These are phyloP conservation scores for Amphibolis antarctica DNA, from an alignment of 106 monocot species.

Conservation along the genomic window DNA sequence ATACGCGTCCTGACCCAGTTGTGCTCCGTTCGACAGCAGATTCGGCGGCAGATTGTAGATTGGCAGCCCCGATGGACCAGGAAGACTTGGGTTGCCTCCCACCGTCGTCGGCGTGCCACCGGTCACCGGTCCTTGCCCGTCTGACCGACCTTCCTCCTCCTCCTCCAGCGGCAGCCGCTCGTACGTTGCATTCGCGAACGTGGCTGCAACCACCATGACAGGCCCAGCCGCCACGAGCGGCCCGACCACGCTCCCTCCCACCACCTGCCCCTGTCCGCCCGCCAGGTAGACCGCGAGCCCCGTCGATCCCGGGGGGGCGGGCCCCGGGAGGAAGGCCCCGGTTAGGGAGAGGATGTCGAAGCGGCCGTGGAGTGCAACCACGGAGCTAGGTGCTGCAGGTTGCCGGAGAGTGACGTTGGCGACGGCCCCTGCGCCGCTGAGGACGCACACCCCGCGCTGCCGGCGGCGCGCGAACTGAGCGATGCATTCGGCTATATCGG, in stretches of 20 bases:
- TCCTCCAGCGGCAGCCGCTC: slow-evolving; percentile 19
- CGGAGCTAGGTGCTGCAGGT: slow-evolving; percentile 21
- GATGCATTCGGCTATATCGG: slow-evolving; percentile 23
- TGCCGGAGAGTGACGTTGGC: slow-evolving; percentile 24
- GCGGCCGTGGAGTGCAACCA: slow-evolving; percentile 21
- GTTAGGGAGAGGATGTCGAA: slow-evolving; percentile 26
- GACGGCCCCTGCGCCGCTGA: slow-evolving; percentile 24
- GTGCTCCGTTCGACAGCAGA: slow-evolving; percentile 11
- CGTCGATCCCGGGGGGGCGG: slow-evolving; percentile 12
- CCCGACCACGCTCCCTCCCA: slow-evolving; percentile 19
- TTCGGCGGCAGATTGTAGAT: slow-evolving; percentile 19
- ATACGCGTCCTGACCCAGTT: slow-evolving; percentile 12
- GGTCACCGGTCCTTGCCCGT: not conserved
- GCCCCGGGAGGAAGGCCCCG: slow-evolving; percentile 23
- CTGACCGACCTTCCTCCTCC: slow-evolving; percentile 8
- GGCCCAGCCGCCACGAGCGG: slow-evolving; percentile 19
- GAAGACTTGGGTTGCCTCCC: slow-evolving; percentile 2
- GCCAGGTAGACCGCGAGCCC: slow-evolving; percentile 25
- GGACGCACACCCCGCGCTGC: slow-evolving; percentile 24
- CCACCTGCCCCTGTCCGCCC: slow-evolving; percentile 25
- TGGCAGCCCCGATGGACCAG: slow-evolving; percentile 12
- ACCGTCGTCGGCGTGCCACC: not conserved
- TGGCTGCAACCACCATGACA: slow-evolving; percentile 17
- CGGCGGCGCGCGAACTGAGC: slow-evolving; percentile 26
- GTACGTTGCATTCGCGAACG: slow-evolving; percentile 24